Base-by-base conservation (phyloP, 768 basidiomycete species). In the Infundibulicybe gibba region DNA sequence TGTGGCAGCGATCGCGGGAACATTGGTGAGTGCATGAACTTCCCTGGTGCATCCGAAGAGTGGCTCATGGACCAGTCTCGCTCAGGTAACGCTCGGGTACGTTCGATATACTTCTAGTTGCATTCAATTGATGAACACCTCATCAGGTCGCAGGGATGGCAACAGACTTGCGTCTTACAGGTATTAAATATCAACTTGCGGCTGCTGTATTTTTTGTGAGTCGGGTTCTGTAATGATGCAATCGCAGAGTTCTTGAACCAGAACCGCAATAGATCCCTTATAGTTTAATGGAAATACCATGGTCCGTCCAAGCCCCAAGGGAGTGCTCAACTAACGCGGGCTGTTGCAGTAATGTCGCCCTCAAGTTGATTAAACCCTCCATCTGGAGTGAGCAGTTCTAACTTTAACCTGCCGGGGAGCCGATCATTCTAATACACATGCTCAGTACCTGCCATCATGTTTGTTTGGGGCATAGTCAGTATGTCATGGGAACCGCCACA, bases 81-180 rank as follows among this genome's bases (percentile, higher is more conserved):
- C n/a, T 5, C 25, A 72, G 71, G 71, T 40, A 72, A 72, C 52
- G 70, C 71, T 13, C 55, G 57, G 49, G 61, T 58, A 38, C 21
- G 37, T 4, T 10, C 32, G 21, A 1, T 17, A 14, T 11, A 12
- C 40, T 19, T 20, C 21, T 9, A 12, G 12, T 14, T 16, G 32
- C 19, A 13, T 32, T 43, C 5, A 8, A 25, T 25, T 25, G 25
- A n/a, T 44, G 15, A 31, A 38, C 33, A n/a, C 32, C 25, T 19
- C 44, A 9, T 0, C 61, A 60, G 57, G 65, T 79, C 19, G 75
- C 75, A 6, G 74, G 74, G 14, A 67, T 76, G 72, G 57, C 64
- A 13, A 51, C 44, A 1, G 70, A 75, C 48, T 52, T 63, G 21
- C 30, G 60, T 20, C 48, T 63, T 6, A 52, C 49, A 16, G 62